Evolutionary conservation across 768 basidiomycete genomes (phyloP), one percentile per base, ranked within the genome.

Genomic region (Kwoniella sp.): DNA sequence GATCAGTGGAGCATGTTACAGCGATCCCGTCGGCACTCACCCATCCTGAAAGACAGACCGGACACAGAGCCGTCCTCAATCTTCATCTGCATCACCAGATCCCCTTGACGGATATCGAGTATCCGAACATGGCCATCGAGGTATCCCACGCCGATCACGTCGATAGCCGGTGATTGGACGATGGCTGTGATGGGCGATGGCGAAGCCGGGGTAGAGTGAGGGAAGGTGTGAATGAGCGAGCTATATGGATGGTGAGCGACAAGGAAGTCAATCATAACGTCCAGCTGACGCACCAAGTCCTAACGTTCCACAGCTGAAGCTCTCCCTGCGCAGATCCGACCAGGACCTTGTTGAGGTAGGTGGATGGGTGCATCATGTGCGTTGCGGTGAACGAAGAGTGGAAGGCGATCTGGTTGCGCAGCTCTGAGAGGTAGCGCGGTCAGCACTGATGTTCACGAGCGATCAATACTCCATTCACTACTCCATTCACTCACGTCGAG

Each of bases 261-360:
- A 9, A 36, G 31, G 15, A 26, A 22, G 34, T 32, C 34, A 8
- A 27, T 11, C 26, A 28, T 17, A 17, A 19, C 53, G n/a, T 15
- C 63, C 14, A 4, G 74, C 84, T 59, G n/a, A n/a, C n/a, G n/a
- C 51, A 89, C 89, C 81, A 81, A 10, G 90, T 85, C 7, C 84
- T 80, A 57, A 89, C 83, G 73, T 98, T 99, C 90, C 90, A 98
- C n/a, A 99, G 75, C 55, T 95, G 88, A 64, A 98, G 75, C 36
- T 76, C 77, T 3, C 95, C 95, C 71, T 91, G 80, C 50, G 77
- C 80, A 63, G 89, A 88, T 3, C 85, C 83, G 10, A 98, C 81
- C 1, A 98, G 78, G 0, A 98, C 79, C 76, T 99, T 99, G 78
- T 99, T 98, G 44, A 99, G 74, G 74, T 98, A 98, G 11, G 95